phyloP scores from a whole-genome alignment of 2,329 filamentous ascomycete species.

The Penicillium hesseltinei region DNA sequence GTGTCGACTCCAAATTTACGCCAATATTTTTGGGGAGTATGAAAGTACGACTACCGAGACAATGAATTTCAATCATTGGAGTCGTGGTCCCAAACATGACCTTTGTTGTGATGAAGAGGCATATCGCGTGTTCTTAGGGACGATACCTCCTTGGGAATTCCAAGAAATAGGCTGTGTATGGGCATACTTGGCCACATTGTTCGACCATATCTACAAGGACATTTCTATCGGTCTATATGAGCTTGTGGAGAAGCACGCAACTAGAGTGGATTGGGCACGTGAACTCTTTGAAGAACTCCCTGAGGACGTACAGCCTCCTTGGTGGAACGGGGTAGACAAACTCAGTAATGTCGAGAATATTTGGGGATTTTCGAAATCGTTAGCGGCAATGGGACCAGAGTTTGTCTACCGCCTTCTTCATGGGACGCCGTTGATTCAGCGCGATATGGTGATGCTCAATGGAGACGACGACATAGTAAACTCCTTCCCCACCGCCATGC shows the following conservation, averaged over 20 bases:
- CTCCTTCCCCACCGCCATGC: neutral
- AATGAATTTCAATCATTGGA: too few relatives aligned
- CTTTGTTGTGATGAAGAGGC: neutral
- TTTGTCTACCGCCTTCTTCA: conserved; percentile 16
- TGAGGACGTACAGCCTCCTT: neutral
- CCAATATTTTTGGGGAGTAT: conserved; percentile 14
- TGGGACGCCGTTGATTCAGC: conserved; percentile 1
- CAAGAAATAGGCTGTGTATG: conserved; percentile 22
- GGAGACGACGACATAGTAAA: accelerated
- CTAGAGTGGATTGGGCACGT: too few relatives aligned
- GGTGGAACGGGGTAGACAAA: too few relatives aligned
- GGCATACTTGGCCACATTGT: neutral
- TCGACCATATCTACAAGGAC: neutral
- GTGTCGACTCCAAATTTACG: conserved; percentile 19
- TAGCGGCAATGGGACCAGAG: conserved; percentile 12
- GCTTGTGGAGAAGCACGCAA: neutral
- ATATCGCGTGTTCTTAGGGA: conserved; percentile 19
- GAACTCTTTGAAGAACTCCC: neutral
- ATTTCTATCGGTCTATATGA: neutral
- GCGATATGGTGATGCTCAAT: conserved; percentile 16
- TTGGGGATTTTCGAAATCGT: neutral
- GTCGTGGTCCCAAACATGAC: too few relatives aligned
- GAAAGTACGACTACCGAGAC: neutral
- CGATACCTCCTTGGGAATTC: conserved; percentile 24
- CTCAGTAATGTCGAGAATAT: neutral